A percentile compares a stretch with the other conserved stretches of the same genome.
Evolutionary conservation across 129 eudicot genomes (phyloP).

Genomic region (Lactuca saligna): DNA sequence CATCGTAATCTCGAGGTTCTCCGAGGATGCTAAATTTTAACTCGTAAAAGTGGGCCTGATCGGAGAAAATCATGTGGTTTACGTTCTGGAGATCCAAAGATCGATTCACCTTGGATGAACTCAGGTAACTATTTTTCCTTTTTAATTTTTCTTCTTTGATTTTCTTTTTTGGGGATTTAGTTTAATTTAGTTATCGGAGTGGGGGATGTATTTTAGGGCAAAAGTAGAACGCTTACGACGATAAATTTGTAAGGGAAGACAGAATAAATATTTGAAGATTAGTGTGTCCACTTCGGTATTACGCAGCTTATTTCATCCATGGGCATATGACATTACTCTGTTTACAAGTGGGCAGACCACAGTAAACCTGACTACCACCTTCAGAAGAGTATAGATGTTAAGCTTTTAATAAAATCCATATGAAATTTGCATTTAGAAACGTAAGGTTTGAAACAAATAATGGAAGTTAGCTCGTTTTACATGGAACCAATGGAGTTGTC

Average conservation of each 20-base stretch:
- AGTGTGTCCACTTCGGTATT: neutral
- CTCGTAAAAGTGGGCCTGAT: conserved; percentile 23
- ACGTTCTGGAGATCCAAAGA: conserved; percentile 77
- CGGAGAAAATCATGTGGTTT: conserved; percentile 60
- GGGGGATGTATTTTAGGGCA: conserved; percentile 6
- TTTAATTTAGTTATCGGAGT: neutral
- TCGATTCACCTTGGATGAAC: conserved; percentile 69
- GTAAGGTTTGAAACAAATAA: neutral
- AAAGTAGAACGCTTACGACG: conserved; percentile 6
- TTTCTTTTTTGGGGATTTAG: neutral
- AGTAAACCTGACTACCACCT: conserved; percentile 1
- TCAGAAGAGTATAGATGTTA: conserved; percentile 14
- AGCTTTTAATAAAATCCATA: neutral
- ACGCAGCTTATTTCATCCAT: neutral
- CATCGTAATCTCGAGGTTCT: conserved; percentile 6
- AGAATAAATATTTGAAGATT: neutral
- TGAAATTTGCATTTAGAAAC: conserved; percentile 1
- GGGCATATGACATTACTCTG: neutral
- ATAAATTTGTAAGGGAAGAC: conserved; percentile 1
- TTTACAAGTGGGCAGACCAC: neutral
- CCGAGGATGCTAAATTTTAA: conserved; percentile 17
- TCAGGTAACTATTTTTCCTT: conserved; percentile 47
- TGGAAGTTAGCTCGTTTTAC: conserved; percentile 1
- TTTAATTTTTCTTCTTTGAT: neutral
- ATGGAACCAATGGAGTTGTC: neutral